Base-by-base conservation (phyloP, 2,329 filamentous ascomycete genomes). In the Emmonsia crescens region DNA sequence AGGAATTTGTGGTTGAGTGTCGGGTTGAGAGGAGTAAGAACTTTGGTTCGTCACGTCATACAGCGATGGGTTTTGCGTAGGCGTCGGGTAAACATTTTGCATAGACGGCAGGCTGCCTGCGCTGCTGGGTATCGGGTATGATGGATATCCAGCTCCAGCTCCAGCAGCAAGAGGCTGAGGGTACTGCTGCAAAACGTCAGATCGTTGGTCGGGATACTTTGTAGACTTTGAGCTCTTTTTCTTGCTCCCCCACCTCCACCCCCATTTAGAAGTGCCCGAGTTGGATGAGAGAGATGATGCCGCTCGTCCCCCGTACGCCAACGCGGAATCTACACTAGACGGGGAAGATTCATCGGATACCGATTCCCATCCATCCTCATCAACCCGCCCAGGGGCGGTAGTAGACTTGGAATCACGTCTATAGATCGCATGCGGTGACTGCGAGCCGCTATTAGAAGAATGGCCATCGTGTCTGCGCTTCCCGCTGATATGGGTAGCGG, bases 41-140 rank as follows among this genome's bases (percentile, higher is more conserved):
- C 76, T 78, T 38, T 79, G 78, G 63, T 71, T 69, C 31, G 74
- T 76, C 57, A 80, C 82, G 65, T 89, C 86, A 66, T 87, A 87
- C 31, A 76, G 79, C 24, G 75, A 78, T 6, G 85, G 84, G 65
- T 92, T 89, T 2, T 81, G 81, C 0, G 86, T 86, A 4, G 86
- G 83, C 38, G 87, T 76, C 8, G 89, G 84, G 66, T 86, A 86
- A 40, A 90, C 82, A 36, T 83, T 80, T 68, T 87, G 85, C 74
- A 89, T 76, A 10, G 79, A 73, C 71, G 73, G 69, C 49, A 80
- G 77, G 64, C 76, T 78, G 65, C 72, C 78, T 54, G 72, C 71
- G 66, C 74, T 77, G 64, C 76, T 80, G 67, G 33, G 57, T n/a
- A 54, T 24, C 54, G 42, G 57, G 52, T 49, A 46, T 24, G 48